Evolutionary conservation across 2,329 filamentous ascomycete species (phyloP).

Genomic region (Botrytis galanthina): DNA sequence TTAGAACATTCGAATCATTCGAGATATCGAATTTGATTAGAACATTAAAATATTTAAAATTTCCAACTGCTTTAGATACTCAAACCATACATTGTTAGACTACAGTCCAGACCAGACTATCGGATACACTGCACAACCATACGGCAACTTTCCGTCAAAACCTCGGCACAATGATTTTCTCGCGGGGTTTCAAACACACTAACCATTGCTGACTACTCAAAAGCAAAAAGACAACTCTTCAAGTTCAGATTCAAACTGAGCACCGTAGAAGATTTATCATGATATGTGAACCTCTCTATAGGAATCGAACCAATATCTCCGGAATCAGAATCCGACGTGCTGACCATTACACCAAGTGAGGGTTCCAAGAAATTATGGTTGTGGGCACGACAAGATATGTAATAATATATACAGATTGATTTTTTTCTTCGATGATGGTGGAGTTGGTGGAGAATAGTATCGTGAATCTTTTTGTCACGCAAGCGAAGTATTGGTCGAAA

Average conservation of each 20-base stretch:
- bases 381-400: fast-evolving
- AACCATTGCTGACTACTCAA: background rate
- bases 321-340: constrained; percentile 23
- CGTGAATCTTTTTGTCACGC: background rate
- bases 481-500: background rate
- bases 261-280: background rate
- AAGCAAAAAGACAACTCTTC: background rate
- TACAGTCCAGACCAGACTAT: too few species aligned
- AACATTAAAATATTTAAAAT: too few species aligned
- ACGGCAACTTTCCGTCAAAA: background rate
- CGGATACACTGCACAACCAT: background rate
- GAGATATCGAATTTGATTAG: too few species aligned
- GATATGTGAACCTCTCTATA: background rate
- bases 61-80: too few species aligned
- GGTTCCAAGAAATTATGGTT: fast-evolving
- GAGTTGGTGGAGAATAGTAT: background rate
- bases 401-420: background rate
- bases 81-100: too few species aligned
- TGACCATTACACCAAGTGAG: constrained; percentile 19
- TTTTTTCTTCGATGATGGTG: background rate
- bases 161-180: background rate
- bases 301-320: constrained; percentile 23
- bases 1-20: too few species aligned
- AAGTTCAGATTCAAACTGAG: background rate
- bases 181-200: background rate